Base-by-base conservation (phyloP, 345 rosid genomes). In the Populus ilicifolia region DNA sequence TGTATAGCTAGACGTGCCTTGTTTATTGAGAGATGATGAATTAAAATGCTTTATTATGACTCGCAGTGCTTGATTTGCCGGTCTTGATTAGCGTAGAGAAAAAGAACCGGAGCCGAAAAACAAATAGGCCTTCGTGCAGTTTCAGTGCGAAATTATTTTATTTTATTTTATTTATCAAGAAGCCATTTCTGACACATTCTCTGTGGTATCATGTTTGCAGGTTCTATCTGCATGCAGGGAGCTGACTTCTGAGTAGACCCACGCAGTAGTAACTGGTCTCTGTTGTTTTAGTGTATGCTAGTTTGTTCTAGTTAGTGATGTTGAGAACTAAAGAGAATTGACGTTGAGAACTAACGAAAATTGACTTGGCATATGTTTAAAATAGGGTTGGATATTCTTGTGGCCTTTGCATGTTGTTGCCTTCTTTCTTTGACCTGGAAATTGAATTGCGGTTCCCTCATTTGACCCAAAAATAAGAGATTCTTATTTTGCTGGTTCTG, bases 231-330 rank as follows among this genome's bases (percentile, higher is more conserved):
- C 54, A 69, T 63, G 80, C 67, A 59, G 77, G 74, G 46, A 71
- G 79, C 80, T 74, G 83, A 83, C 78, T 76, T 72, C 78, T 71
- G 50, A n/a, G 38, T 70, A 67, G 80, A 66, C 52, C 39, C 67
- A 29, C 39, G 83, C 74, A 39, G 78, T 78, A 52, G 69, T 71
- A 46, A 56, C 65, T 21, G 54, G 75, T 78, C 72, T 56, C 67
- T 69, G 48, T 59, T 69, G 48, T 75, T 74, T 67, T 35, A 68
- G 75, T 78, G 77, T 66, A 73, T 69, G 75, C 65, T 71, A 63
- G 80, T 74, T 70, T 62, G 69, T 35, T 80, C 48, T 66, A 59
- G 77, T 69, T 44, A 39, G 82, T 35, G n/a, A 33, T 56, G 64
- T 43, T 65, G 71, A 66, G 41, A 75, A 36, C 72, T 38, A 2